These are phyloP conservation scores for Epichloe hybrida DNA, from an alignment of 2,329 filamentous ascomycete genomes.

Conservation along the genomic window DNA sequence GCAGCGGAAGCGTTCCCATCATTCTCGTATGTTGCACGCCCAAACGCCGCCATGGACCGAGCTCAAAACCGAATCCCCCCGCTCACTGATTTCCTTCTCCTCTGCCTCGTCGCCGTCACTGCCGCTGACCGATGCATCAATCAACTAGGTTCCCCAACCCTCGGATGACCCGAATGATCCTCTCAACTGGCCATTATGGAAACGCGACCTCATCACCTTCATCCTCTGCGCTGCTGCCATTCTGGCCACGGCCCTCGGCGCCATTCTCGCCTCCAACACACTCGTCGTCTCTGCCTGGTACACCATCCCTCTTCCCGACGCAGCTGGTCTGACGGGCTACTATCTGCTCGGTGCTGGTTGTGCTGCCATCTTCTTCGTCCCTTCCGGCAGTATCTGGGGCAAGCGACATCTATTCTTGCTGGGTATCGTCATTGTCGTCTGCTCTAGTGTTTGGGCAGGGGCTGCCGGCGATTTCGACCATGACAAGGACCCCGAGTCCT, in stretches of 20 bases:
- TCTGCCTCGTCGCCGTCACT: not conserved
- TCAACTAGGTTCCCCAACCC: constrained; percentile 56
- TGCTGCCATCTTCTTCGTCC: constrained; percentile 73
- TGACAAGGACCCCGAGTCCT: not conserved
- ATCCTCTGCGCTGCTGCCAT: constrained; percentile 69
- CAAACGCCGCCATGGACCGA: not conserved
- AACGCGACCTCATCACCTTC: constrained; percentile 66
- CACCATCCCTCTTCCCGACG: constrained; percentile 51
- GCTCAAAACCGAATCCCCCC: not conserved
- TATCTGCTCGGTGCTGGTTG: constrained; percentile 73
- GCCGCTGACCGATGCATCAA: not conserved
- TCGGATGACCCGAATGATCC: constrained; percentile 86
- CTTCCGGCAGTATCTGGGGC: constrained; percentile 79
- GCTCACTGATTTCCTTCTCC: no score
- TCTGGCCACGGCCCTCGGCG: constrained; percentile 71
- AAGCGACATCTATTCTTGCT: constrained; percentile 80
- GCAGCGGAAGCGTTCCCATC: constrained; percentile 50
- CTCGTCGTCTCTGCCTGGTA: constrained; percentile 61
- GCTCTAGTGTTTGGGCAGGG: constrained; percentile 67
- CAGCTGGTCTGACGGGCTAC: constrained; percentile 76
- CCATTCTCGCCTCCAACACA: constrained; percentile 80
- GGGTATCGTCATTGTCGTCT: constrained; percentile 59
- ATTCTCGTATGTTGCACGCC: constrained; percentile 48
- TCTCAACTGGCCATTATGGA: constrained; percentile 73
- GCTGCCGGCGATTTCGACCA: constrained; percentile 34